phyloP scores from a whole-genome alignment of 495 filamentous ascomycete species.

The Hypoxylon lienhwacheense region DNA sequence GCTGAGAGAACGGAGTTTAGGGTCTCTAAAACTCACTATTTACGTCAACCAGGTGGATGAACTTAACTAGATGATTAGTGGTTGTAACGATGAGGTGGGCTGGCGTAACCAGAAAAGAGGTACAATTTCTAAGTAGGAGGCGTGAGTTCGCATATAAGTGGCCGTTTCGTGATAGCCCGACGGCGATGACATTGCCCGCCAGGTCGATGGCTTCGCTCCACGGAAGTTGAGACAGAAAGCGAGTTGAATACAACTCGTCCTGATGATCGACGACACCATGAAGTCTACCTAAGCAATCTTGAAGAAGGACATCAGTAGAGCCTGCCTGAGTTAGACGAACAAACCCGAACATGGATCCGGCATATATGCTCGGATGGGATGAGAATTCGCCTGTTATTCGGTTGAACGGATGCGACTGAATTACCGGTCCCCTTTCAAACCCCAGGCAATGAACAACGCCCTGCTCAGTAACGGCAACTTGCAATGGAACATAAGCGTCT shows the following conservation, averaged over 20 bases:
- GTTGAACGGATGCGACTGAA: slow-evolving; percentile 35
- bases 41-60: slow-evolving; percentile 74
- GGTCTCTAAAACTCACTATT: slow-evolving; percentile 56
- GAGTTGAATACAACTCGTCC: slow-evolving; percentile 36
- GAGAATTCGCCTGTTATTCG: slow-evolving; percentile 33
- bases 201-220: slow-evolving; percentile 53
- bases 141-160: slow-evolving; percentile 75
- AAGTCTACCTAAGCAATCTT: slow-evolving; percentile 45
- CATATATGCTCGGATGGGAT: slow-evolving; percentile 32
- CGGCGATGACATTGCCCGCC: slow-evolving; percentile 48
- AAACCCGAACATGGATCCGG: slow-evolving; percentile 40
- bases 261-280: slow-evolving; percentile 39
- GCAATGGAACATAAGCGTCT: slow-evolving; percentile 22
- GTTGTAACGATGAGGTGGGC: slow-evolving; percentile 89
- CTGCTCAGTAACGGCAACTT: slow-evolving; percentile 37
- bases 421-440: slow-evolving; percentile 28
- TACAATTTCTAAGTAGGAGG: slow-evolving; percentile 78
- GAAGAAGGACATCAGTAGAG: slow-evolving; percentile 41
- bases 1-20: not conserved
- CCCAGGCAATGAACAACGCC: slow-evolving; percentile 35
- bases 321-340: slow-evolving; percentile 38
- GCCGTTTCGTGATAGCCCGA: slow-evolving; percentile 72
- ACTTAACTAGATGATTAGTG: slow-evolving; percentile 86
- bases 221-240: slow-evolving; percentile 52
- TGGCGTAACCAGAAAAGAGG: slow-evolving; percentile 82